These are phyloP conservation scores for Rhodotorula sp. DNA, from an alignment of 1,284 basidiomycete species.

Conservation along the genomic window DNA sequence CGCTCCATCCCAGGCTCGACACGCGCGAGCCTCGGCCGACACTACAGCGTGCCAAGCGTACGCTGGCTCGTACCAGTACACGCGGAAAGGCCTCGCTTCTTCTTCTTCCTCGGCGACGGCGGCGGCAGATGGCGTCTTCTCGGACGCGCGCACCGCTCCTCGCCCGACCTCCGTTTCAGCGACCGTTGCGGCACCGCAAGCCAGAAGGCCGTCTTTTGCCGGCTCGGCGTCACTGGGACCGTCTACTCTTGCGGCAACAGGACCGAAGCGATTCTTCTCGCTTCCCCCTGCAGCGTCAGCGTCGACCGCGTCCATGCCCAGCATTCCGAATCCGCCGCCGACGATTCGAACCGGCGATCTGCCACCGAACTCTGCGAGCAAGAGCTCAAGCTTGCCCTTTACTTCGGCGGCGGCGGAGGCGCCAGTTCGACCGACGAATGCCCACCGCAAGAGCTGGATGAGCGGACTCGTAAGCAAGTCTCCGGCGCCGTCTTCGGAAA, in stretches of 20 bases:
- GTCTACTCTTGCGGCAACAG: neutral
- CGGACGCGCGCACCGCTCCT: neutral
- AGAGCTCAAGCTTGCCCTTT: neutral
- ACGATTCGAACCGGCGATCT: neutral
- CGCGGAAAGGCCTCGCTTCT: neutral
- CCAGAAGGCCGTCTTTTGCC: too few species aligned
- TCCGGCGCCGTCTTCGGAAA: neutral
- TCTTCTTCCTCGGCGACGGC: neutral
- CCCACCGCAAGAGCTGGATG: constrained; percentile 21
- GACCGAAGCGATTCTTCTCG: neutral
- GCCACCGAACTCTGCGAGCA: neutral
- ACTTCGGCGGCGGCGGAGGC: neutral
- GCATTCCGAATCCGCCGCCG: neutral
- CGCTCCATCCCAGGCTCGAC: too few species aligned
- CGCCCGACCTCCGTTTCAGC: too few species aligned
- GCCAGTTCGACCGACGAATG: neutral
- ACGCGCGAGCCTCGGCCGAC: too few species aligned
- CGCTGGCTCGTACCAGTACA: neutral
- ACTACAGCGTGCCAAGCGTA: neutral
- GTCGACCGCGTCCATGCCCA: neutral
- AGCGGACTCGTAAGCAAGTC: constrained; percentile 4
- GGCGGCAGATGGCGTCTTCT: neutral
- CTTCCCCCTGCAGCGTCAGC: neutral
- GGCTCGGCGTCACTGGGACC: too few species aligned
- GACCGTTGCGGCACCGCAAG: too few species aligned